Evolutionary conservation across 306 rosid species (phyloP), one percentile per base, ranked within the genome.

Genomic region (Spatholobus suberectus): DNA sequence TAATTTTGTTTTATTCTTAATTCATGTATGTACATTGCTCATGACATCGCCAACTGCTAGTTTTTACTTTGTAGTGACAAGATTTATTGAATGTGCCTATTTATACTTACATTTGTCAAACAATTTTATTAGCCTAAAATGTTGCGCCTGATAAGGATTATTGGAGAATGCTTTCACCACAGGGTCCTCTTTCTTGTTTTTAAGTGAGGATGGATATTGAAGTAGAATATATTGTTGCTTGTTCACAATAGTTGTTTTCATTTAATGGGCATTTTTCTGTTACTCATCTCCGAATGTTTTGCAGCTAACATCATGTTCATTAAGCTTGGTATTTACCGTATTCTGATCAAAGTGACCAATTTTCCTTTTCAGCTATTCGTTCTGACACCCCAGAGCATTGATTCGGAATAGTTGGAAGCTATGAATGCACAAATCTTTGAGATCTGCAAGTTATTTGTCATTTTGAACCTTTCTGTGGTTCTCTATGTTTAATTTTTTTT

Each of bases 301-400:
- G 46, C 47, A 63, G 5, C 58, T 43, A 14, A 35, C 46, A 3
- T 73, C n/a, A 14, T 26, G 43, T 59, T 79, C 47, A 14, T 74
- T 62, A 27, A 5, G 23, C 18, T 73, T 41, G 49, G 10, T 49
- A 14, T 73, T 40, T 63, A 58, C n/a, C 23, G 55, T 38, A 24
- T 7, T 59, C 79, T 86, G 83, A 86, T 20, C 24, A n/a, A 47
- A 43, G 6, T 32, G 46, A 57, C 70, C 21, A 5, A 13, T 43
- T 12, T 44, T 80, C 34, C 76, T 69, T 8, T 23, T 77, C 95
- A 92, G 94, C 88, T 57, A 0, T 86, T 66, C 90, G 97, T 12
- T 76, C 93, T 7, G 97, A 90, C 80, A 77, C 84, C 20, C 51
- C 86, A 8, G 89, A 70, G 17, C 66, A n/a, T 4, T 89, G 87